Evolutionary conservation across 306 rosid species (phyloP).

Genomic region (Datisca glomerata): DNA sequence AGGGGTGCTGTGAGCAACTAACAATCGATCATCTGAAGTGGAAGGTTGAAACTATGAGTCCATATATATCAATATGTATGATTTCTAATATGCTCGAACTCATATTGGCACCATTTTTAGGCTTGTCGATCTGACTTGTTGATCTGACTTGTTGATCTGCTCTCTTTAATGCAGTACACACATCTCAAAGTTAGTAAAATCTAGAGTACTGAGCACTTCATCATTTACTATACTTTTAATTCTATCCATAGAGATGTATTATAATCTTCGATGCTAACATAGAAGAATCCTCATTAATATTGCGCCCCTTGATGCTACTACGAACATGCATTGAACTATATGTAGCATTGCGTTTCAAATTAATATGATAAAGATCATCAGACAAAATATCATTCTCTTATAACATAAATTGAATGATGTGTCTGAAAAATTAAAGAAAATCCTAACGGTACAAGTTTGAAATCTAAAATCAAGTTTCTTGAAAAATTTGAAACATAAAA

Average conservation of each 20-base stretch:
- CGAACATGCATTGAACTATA: neutral
- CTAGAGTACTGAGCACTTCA: neutral
- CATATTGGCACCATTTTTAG: neutral
- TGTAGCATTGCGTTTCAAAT: neutral
- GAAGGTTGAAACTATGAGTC: no score
- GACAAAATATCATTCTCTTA: neutral
- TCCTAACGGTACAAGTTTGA: conserved; percentile 5
- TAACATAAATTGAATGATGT: neutral
- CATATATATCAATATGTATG: neutral
- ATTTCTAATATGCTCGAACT: neutral
- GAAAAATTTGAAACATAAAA: conserved; percentile 8
- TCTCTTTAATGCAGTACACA: conserved; percentile 5
- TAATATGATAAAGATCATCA: neutral
- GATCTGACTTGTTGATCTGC: conserved; percentile 1
- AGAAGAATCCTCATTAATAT: neutral
- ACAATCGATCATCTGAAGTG: no score
- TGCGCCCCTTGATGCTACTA: neutral
- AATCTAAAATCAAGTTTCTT: conserved; percentile 5
- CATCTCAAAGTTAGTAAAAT: neutral
- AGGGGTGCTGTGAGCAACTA: no score
- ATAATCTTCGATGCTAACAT: neutral
- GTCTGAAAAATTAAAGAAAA: conserved; percentile 1
- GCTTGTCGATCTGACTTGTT: conserved; percentile 2
- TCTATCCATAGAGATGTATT: neutral
- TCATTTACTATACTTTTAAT: conserved; percentile 3